These are phyloP conservation scores for Ustilago esculenta DNA, from an alignment of 1,284 basidiomycete species.

Conservation along the genomic window DNA sequence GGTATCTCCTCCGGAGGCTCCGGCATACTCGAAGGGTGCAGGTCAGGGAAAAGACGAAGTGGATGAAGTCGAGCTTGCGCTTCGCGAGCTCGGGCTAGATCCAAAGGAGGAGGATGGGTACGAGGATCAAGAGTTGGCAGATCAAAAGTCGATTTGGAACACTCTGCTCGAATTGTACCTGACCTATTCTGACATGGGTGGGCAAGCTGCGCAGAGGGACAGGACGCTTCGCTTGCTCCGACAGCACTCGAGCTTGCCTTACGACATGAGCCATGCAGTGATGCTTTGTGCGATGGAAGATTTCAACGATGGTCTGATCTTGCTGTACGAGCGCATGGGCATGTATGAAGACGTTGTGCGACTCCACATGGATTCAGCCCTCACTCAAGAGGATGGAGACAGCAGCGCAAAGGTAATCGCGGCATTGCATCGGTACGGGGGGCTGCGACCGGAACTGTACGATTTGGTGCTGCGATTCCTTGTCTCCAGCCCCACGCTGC, in stretches of 20 bases:
- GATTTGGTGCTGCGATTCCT: slow-evolving; percentile 88
- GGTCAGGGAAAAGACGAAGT: slow-evolving; percentile 7
- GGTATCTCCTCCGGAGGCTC: slow-evolving; percentile 6
- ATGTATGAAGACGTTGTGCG: slow-evolving; percentile 96
- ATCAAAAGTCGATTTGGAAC: slow-evolving; percentile 93
- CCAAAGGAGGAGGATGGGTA: slow-evolving; percentile 58
- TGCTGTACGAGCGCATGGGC: slow-evolving; percentile 89
- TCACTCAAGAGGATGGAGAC: slow-evolving; percentile 61
- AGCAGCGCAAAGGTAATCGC: slow-evolving; percentile 74
- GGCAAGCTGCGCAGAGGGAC: not conserved
- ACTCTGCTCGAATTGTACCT: slow-evolving; percentile 94
- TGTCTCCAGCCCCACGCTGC: slow-evolving; percentile 74
- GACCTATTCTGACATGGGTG: slow-evolving; percentile 71
- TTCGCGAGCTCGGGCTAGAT: slow-evolving; percentile 24
- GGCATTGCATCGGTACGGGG: slow-evolving; percentile 79
- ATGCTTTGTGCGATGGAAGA: slow-evolving; percentile 86
- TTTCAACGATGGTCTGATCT: slow-evolving; percentile 84
- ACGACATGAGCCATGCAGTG: slow-evolving; percentile 88
- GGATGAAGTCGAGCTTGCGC: slow-evolving; percentile 22
- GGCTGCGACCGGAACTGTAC: slow-evolving; percentile 79
- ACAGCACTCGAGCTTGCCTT: slow-evolving; percentile 72
- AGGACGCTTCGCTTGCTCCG: slow-evolving; percentile 53
- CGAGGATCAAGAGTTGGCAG: slow-evolving; percentile 73
- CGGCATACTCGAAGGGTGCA: slow-evolving; percentile 7
- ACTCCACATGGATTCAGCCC: slow-evolving; percentile 80